Conservation (phyloP, 208 protist genomes). For the Trypanosoma boissoni region DNA sequence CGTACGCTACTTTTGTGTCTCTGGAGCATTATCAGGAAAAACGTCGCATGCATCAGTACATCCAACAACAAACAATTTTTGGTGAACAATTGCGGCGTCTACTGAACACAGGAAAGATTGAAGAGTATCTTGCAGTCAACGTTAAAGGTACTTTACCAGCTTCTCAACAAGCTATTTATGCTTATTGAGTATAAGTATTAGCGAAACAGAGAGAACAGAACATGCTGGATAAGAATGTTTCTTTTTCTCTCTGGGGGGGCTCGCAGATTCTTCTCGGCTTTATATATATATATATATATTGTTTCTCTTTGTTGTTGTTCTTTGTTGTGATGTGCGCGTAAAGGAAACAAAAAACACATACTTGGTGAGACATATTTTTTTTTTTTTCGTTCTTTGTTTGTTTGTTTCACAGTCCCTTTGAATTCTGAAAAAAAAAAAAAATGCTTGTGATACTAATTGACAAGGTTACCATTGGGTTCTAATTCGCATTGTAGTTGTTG, state of each 20-base stretch:
- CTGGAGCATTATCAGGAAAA: conserved; percentile 77
- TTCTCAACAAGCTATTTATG: conserved; percentile 58
- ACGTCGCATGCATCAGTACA: conserved; percentile 65
- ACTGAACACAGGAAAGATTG: conserved; percentile 72
- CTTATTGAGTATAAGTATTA: conserved; percentile 24
- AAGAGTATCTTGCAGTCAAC: conserved; percentile 86
- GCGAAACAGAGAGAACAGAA: too few species aligned
- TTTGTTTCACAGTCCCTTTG: not conserved
- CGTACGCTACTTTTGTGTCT: conserved; percentile 61
- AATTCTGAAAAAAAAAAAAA: conserved; percentile 4
- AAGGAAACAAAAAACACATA: too few species aligned
- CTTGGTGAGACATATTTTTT: not conserved
- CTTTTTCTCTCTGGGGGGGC: too few species aligned
- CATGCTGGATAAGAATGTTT: too few species aligned
- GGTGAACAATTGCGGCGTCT: conserved; percentile 86
- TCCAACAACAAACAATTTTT: conserved; percentile 85
- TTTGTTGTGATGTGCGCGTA: too few species aligned
- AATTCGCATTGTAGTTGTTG: too few species aligned
- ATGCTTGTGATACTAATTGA: too few species aligned
- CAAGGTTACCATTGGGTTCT: too few species aligned
- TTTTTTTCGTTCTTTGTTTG: conserved; percentile 4
- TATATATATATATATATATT: conserved; percentile 4
- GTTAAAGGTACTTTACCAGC: conserved; percentile 66
- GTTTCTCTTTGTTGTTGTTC: conserved; percentile 6
- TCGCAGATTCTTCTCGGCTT: conserved; percentile 9